Conservation (phyloP, 805 yeast species). For the Candida tallmaniae region DNA sequence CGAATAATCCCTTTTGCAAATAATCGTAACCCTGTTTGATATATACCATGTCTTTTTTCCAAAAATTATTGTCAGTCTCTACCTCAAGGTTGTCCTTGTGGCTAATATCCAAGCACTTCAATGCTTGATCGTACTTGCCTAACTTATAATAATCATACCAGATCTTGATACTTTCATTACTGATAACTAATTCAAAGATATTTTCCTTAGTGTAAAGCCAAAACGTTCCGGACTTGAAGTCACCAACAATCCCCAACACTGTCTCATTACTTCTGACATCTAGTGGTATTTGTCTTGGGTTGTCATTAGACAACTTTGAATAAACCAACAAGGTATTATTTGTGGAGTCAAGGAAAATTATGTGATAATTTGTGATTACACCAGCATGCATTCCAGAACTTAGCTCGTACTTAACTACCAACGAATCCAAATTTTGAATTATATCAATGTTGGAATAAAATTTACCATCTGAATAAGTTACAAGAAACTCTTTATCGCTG, state of each 20-base stretch:
- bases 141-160: slow-evolving; percentile 52
- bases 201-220: slow-evolving; percentile 67
- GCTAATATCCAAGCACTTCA: slow-evolving; percentile 32
- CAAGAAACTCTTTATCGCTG: slow-evolving; percentile 1
- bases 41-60: slow-evolving; percentile 26
- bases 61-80: slow-evolving; percentile 7
- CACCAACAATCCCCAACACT: slow-evolving; percentile 28
- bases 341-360: slow-evolving; percentile 17
- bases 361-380: slow-evolving; percentile 27
- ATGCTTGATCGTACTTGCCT: slow-evolving; percentile 62
- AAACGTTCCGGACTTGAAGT: slow-evolving; percentile 44
- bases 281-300: slow-evolving; percentile 7
- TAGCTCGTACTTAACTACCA: not conserved
- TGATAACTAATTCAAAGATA: slow-evolving; percentile 68
- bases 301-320: slow-evolving; percentile 24
- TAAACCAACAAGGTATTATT: slow-evolving; percentile 18
- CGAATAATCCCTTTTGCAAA: slow-evolving; percentile 31
- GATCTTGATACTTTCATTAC: slow-evolving; percentile 65
- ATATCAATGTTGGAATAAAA: slow-evolving; percentile 3
- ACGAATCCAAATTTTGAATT: slow-evolving; percentile 15
- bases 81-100: slow-evolving; percentile 9
- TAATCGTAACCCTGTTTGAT: slow-evolving; percentile 36
- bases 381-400: not conserved
- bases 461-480: slow-evolving; percentile 2
- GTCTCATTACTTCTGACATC: slow-evolving; percentile 5